phyloP scores from a whole-genome alignment of 2,329 filamentous ascomycete species.

The Cytospora paraplurivora region DNA sequence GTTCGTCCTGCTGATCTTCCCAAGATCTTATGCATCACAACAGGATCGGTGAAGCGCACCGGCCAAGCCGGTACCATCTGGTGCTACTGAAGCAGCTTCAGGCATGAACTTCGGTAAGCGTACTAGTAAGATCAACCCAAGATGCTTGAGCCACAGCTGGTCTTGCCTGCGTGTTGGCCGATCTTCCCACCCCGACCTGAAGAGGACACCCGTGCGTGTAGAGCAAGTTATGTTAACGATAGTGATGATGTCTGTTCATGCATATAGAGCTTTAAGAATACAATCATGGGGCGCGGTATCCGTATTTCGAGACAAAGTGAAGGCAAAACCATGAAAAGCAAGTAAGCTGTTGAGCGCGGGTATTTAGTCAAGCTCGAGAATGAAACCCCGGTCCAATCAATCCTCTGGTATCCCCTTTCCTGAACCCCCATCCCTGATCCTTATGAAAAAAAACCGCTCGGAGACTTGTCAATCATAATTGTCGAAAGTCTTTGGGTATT shows the following conservation, averaged over 20 bases:
- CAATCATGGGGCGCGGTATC: not conserved
- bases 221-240: not conserved
- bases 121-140: not conserved
- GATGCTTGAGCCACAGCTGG: no score
- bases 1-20: not conserved
- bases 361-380: conserved; percentile 21
- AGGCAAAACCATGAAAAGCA: not conserved
- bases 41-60: no score
- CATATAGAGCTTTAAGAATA: conserved; percentile 1
- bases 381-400: not conserved
- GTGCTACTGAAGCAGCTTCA: not conserved
- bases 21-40: not conserved
- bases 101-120: not conserved
- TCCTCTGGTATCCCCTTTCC: not conserved
- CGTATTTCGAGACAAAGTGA: not conserved
- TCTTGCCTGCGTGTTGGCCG: no score
- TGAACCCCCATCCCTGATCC: not conserved
- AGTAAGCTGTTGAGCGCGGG: conserved; percentile 6
- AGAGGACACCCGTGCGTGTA: no score
- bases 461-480: conserved; percentile 8
- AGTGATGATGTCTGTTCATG: conserved; percentile 4
- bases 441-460: not conserved
- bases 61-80: not conserved
- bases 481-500: conserved; percentile 54
- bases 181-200: no score